phyloP scores from a whole-genome alignment of 768 basidiomycete species.

The Gloeopeniophorella convolvens region DNA sequence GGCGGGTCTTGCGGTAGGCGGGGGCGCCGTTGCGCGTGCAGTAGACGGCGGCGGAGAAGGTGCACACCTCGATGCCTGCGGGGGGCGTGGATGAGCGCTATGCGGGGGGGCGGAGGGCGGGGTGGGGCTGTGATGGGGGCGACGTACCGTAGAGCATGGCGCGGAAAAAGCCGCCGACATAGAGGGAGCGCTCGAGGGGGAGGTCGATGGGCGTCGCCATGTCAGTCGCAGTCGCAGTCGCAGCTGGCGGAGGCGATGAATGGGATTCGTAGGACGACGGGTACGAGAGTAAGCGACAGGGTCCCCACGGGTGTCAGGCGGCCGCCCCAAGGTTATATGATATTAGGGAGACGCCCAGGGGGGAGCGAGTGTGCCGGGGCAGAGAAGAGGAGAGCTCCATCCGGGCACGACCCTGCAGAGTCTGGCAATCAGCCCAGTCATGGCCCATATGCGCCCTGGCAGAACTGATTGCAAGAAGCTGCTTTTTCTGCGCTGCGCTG shows the following conservation, averaged over 20 bases:
- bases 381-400: no score
- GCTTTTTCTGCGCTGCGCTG: no score
- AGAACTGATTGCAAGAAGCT: no score
- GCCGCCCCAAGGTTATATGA: no score
- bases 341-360: no score
- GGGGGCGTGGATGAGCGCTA: background rate
- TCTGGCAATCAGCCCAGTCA: no score
- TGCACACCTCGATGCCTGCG: constrained; percentile 5
- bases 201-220: constrained; percentile 2
- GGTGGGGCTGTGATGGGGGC: background rate
- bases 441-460: no score
- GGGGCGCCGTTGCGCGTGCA: background rate
- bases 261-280: no score
- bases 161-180: constrained; percentile 8
- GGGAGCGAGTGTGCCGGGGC: no score
- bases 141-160: constrained; percentile 8
- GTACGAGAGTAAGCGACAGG: no score
- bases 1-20: constrained; percentile 6
- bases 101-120: background rate
- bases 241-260: background rate
- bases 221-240: background rate
- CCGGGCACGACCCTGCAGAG: no score
- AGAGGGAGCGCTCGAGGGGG: constrained; percentile 11
- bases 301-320: no score
- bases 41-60: constrained; percentile 4